These are phyloP conservation scores for Paxillus rubicundulus DNA, from an alignment of 768 basidiomycete genomes.

Conservation along the genomic window DNA sequence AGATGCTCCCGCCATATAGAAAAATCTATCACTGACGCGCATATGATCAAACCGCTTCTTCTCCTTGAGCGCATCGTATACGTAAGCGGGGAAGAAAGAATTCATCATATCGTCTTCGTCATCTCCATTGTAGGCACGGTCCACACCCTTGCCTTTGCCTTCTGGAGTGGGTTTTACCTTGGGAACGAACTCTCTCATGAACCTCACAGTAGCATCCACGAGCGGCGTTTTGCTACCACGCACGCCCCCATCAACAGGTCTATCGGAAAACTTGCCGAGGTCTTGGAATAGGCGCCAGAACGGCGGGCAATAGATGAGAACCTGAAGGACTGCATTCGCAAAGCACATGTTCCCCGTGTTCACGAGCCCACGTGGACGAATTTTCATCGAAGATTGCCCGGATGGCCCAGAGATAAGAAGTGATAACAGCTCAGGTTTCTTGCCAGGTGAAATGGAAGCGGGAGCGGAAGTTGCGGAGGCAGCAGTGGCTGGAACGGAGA, in stretches of 20 bases:
- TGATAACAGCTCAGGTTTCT: slow-evolving; percentile 50
- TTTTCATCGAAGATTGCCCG: slow-evolving; percentile 25
- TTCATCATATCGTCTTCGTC: slow-evolving; percentile 54
- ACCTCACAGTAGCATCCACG: slow-evolving; percentile 66
- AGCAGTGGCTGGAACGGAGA: slow-evolving; percentile 62
- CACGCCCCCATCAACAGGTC: slow-evolving; percentile 26
- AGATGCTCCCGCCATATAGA: background rate
- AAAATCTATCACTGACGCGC: slow-evolving; percentile 54
- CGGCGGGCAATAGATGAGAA: slow-evolving; percentile 83
- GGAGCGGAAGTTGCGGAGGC: slow-evolving; percentile 21
- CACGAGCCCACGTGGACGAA: slow-evolving; percentile 77
- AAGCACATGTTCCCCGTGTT: slow-evolving; percentile 99
- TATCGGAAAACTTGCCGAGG: slow-evolving; percentile 52
- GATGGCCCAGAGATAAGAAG: slow-evolving; percentile 48
- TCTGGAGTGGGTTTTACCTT: slow-evolving; percentile 20
- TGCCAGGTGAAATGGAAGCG: slow-evolving; percentile 32
- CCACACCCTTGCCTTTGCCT: slow-evolving; percentile 42
- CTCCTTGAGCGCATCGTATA: slow-evolving; percentile 92
- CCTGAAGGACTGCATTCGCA: slow-evolving; percentile 91
- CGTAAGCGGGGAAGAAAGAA: slow-evolving; percentile 79
- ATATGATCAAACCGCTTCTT: slow-evolving; percentile 93
- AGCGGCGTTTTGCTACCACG: slow-evolving; percentile 45
- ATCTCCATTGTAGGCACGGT: slow-evolving; percentile 29
- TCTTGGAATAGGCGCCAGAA: slow-evolving; percentile 79
- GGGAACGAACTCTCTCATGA: slow-evolving; percentile 72